Base-by-base conservation (phyloP, 2,329 filamentous ascomycete genomes). In the Phoma herbarum region DNA sequence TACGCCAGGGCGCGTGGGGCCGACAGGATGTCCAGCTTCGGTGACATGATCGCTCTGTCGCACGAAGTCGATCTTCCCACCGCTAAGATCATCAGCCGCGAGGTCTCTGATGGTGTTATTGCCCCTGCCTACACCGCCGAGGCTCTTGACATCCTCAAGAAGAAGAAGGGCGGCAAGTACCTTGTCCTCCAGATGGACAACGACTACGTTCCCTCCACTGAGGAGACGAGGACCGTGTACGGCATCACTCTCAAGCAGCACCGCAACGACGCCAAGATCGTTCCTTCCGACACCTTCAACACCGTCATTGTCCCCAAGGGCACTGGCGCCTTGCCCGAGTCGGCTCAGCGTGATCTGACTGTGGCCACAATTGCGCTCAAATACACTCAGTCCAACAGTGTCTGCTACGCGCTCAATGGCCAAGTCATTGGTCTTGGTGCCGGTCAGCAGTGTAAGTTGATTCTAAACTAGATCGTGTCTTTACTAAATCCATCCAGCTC, bases 151-250 rank as follows among this genome's bases (percentile, higher is more conserved):
- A 93, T 99, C 62, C 86, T 99, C 64, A 90, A 88, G 80, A 97
- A 97, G 87, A 99, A 99, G 86, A 99, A 99, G 86, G 93, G 90
- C 53, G 95, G 95, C 75, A 96, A 93, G 79, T 99, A 98, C 83
- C 88, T 98, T 45, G 91, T 98, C 45, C 88, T 98, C 41, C 88
- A 98, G 81, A 97, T 99, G 82, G 93, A 99, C 75, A 88, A 91
- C 51, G 86, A 90, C 68, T 98, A 93, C 80, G 86, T 86, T 64
- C 94, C 95, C n/a, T 78, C 84, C 12, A 65, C 80, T 6, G 85
- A 88, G 69, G 95, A 99, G 83, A 88, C 87, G 51, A 88, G 95
- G 68, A 95, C 91, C 22, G 90, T 98, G 57, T 98, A 94, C 78
- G 95, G 95, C 64, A 86, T 99, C 70, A 92, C 86, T 69, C 86